Evolutionary conservation across 768 basidiomycete genomes (phyloP).

Genomic region (Boletus tomentosulus): DNA sequence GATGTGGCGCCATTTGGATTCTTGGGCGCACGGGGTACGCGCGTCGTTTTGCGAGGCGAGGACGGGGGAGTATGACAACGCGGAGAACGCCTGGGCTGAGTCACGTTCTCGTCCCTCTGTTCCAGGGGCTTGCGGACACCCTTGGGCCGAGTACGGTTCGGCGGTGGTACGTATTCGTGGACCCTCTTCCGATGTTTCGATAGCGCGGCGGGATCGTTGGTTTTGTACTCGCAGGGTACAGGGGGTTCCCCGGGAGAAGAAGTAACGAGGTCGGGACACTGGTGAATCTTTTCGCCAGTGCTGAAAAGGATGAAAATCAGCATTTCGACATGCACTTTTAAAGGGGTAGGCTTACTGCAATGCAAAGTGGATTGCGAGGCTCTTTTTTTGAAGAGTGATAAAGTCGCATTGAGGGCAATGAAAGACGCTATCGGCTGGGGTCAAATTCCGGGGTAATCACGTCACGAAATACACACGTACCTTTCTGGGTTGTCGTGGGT

Average conservation of each 20-base stretch:
- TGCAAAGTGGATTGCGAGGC: slow-evolving; percentile 16
- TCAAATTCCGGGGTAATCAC: background rate
- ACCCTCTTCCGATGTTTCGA: slow-evolving; percentile 22
- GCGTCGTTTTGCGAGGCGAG: background rate
- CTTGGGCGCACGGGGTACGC: background rate
- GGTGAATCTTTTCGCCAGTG: slow-evolving; percentile 16
- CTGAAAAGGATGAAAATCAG: slow-evolving; percentile 6
- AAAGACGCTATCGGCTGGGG: slow-evolving; percentile 9
- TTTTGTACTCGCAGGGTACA: slow-evolving; percentile 17
- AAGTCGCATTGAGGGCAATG: slow-evolving; percentile 19
- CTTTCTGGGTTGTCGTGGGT: slow-evolving; percentile 10
- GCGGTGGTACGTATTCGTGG: slow-evolving; percentile 20
- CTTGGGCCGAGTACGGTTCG: slow-evolving; percentile 1
- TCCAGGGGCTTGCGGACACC: background rate
- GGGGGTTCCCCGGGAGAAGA: background rate
- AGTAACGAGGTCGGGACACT: slow-evolving; percentile 10
- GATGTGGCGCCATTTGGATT: background rate
- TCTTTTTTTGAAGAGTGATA: slow-evolving; percentile 18
- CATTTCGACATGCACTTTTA: background rate
- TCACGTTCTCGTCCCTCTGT: background rate
- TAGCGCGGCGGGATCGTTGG: slow-evolving; percentile 24
- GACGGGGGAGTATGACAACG: background rate
- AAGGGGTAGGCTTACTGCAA: slow-evolving; percentile 14
- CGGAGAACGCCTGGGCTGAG: background rate
- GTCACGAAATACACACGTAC: slow-evolving; percentile 3